These are phyloP conservation scores for Sporodiniella umbellata DNA, from an alignment of 371 early-diverging fungal genomes.

Conservation along the genomic window DNA sequence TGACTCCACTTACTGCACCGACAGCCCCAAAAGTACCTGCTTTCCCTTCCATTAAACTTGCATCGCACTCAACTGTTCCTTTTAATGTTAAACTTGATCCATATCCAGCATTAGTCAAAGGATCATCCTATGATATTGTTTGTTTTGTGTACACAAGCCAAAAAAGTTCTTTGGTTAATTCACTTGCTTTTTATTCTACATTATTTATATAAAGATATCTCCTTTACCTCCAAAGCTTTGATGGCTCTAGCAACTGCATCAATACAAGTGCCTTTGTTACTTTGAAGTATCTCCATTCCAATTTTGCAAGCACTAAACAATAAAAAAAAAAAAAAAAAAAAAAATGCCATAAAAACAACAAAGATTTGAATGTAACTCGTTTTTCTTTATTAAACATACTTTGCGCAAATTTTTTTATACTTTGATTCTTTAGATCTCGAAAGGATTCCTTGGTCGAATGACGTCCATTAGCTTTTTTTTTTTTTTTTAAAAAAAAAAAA, in stretches of 20 bases:
- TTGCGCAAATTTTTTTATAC: constrained; percentile 44
- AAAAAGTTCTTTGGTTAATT: too few relatives aligned
- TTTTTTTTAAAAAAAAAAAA: too few relatives aligned
- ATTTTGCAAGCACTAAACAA: constrained; percentile 26
- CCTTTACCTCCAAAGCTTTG: constrained; percentile 33
- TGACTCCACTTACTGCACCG: constrained; percentile 66
- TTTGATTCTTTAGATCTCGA: constrained; percentile 37
- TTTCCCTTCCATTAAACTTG: constrained; percentile 75
- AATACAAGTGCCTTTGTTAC: constrained; percentile 12
- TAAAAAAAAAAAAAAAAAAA: background rate
- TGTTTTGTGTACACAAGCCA: too few relatives aligned
- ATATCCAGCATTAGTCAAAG: constrained; percentile 51
- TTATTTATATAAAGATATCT: background rate
- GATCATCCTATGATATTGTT: constrained; percentile 37
- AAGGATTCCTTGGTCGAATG: constrained; percentile 21
- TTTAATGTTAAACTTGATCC: constrained; percentile 81
- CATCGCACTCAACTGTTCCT: constrained; percentile 86
- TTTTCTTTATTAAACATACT: constrained; percentile 21
- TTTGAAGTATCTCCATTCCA: constrained; percentile 26
- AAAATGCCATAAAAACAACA: background rate
- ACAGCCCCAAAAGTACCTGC: constrained; percentile 73
- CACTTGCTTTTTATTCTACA: background rate
- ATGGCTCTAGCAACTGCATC: constrained; percentile 38
- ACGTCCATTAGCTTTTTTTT: too few relatives aligned
- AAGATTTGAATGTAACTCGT: too few relatives aligned